Conservation (phyloP, 805 yeast genomes). For the Kodamaea laetipori region DNA sequence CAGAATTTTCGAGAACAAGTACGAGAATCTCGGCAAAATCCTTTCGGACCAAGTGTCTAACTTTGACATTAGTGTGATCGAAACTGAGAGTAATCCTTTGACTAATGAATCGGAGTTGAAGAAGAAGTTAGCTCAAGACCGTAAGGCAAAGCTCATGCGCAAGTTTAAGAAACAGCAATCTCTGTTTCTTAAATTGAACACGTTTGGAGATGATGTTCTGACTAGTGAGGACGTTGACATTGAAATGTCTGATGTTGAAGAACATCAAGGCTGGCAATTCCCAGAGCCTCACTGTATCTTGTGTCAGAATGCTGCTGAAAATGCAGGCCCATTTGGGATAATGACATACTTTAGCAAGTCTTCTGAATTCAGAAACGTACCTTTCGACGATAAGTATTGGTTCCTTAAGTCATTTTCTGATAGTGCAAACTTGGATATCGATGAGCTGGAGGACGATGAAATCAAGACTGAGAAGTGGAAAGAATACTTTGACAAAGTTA, state of each 20-base stretch:
- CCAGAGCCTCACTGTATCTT: slow-evolving; percentile 78
- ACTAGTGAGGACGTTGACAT: slow-evolving; percentile 28
- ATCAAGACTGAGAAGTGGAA: slow-evolving; percentile 37
- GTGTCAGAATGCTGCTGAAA: slow-evolving; percentile 74
- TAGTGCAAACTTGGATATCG: slow-evolving; percentile 39
- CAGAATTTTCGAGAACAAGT: slow-evolving; percentile 28
- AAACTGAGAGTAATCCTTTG: slow-evolving; percentile 14
- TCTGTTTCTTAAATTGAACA: slow-evolving; percentile 62
- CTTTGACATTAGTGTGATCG: slow-evolving; percentile 29
- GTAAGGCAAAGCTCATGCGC: slow-evolving; percentile 71
- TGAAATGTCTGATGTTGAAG: slow-evolving; percentile 41
- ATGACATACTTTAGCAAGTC: slow-evolving; percentile 61
- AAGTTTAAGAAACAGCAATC: slow-evolving; percentile 80
- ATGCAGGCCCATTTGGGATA: slow-evolving; percentile 73
- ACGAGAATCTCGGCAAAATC: slow-evolving; percentile 23
- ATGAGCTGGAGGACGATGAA: slow-evolving; percentile 23
- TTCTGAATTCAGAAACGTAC: slow-evolving; percentile 63
- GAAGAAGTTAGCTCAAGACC: slow-evolving; percentile 66
- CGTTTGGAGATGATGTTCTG: slow-evolving; percentile 29
- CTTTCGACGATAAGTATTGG: slow-evolving; percentile 67
- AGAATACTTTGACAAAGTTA: slow-evolving; percentile 36
- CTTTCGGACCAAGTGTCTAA: slow-evolving; percentile 23
- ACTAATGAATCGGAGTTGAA: slow-evolving; percentile 47
- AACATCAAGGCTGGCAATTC: slow-evolving; percentile 54
- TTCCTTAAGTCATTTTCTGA: slow-evolving; percentile 62